Conservation (phyloP, 768 basidiomycete species). For the Coprinopsis sp. region DNA sequence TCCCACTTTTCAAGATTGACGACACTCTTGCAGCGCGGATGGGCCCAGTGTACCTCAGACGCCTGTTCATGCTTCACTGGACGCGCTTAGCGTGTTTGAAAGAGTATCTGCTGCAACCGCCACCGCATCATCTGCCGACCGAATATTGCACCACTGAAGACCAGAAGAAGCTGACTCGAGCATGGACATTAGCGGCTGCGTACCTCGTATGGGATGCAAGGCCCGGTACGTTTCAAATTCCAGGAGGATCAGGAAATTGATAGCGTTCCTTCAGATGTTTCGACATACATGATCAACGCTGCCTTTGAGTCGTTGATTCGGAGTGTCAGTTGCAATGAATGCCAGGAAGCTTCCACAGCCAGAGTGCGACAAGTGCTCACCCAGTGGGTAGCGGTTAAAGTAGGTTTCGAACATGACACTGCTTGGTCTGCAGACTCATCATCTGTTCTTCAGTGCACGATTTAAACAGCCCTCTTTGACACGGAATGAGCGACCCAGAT, state of each 20-base stretch:
- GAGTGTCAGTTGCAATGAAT: conserved; percentile 42
- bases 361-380: conserved; percentile 43
- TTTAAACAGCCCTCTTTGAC: conserved; percentile 22
- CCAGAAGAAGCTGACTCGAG: conserved; percentile 20
- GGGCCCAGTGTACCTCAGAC: conserved; percentile 33
- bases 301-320: conserved; percentile 46
- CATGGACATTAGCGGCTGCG: conserved; percentile 22
- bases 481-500: conserved; percentile 46
- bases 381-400: conserved; percentile 56
- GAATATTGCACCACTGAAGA: conserved; percentile 16
- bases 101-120: conserved; percentile 15
- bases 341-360: conserved; percentile 36
- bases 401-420: conserved; percentile 15
- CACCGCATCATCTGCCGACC: conserved; percentile 14
- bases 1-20: conserved; percentile 22
- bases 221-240: conserved; percentile 13
- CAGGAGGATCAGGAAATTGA: neutral
- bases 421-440: neutral
- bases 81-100: conserved; percentile 29
- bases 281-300: conserved; percentile 42
- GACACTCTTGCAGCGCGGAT: conserved; percentile 29
- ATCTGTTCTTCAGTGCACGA: conserved; percentile 6
- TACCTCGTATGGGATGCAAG: conserved; percentile 22
- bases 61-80: conserved; percentile 32
- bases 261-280: conserved; percentile 35